These are phyloP conservation scores for Annona squamosa DNA, from an alignment of 164 flowering plant genomes.

Conservation along the genomic window DNA sequence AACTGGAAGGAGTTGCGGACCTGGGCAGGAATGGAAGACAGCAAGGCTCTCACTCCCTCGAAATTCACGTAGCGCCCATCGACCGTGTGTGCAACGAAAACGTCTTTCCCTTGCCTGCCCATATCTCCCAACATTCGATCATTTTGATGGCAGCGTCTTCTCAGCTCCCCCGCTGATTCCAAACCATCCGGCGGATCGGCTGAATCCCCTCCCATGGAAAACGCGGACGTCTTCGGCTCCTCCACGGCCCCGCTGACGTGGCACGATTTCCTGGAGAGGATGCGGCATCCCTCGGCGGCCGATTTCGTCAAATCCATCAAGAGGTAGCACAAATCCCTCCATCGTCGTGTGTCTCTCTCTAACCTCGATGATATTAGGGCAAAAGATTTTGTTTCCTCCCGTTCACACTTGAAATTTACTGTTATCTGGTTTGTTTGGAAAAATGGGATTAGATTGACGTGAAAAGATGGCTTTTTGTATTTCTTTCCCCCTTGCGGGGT, in stretches of 20 bases:
- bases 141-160: background rate
- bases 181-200: background rate
- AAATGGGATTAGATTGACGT: too few species aligned
- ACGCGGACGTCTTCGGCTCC: constrained; percentile 49
- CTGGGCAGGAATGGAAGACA: background rate
- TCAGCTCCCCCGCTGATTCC: background rate
- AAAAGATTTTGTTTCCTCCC: too few species aligned
- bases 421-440: too few species aligned
- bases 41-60: background rate
- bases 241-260: constrained; percentile 68
- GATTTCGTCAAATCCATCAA: constrained; percentile 50
- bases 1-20: too few species aligned
- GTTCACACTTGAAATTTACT: too few species aligned
- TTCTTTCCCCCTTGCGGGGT: too few species aligned
- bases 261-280: constrained; percentile 94
- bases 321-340: constrained; percentile 34
- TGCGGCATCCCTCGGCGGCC: constrained; percentile 81
- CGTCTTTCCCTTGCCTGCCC: too few species aligned
- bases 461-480: too few species aligned
- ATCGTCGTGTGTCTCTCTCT: background rate
- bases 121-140: too few species aligned
- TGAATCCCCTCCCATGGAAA: constrained; percentile 44
- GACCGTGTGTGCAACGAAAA: too few species aligned
- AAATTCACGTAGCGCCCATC: background rate
- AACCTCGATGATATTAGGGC: too few species aligned